These are phyloP conservation scores for Scenedesmus sp. DNA, from an alignment of 163 green algal species.

Conservation along the genomic window DNA sequence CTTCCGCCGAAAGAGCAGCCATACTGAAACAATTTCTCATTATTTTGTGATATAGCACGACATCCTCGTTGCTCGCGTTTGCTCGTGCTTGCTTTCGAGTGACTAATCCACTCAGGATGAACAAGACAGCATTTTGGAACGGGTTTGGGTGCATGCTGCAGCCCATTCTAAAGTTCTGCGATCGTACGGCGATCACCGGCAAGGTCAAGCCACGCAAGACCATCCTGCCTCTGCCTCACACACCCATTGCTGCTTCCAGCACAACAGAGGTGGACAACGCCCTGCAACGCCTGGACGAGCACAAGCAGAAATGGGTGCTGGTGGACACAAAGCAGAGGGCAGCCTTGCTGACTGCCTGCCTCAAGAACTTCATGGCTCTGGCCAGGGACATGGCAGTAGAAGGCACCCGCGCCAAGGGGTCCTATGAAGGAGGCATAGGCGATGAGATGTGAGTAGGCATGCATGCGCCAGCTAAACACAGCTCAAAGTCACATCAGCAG, in stretches of 20 bases:
- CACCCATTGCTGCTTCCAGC: background rate
- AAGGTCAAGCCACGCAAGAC: background rate
- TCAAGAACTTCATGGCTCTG: conserved; percentile 20
- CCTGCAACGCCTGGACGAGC: conserved; percentile 3
- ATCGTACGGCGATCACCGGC: background rate
- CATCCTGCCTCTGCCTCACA: conserved; percentile 22
- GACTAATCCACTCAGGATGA: conserved; percentile 4
- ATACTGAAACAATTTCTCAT: background rate
- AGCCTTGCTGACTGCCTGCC: conserved; percentile 9
- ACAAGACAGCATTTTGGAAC: conserved; percentile 38
- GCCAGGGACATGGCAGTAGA: conserved; percentile 25
- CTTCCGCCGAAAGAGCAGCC: background rate
- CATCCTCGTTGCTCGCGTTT: background rate
- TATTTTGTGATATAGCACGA: no score
- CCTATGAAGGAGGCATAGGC: conserved; percentile 66
- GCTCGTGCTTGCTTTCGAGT: background rate
- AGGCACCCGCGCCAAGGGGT: conserved; percentile 65
- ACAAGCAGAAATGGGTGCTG: conserved; percentile 38
- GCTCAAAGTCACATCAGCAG: no score
- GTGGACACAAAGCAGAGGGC: conserved; percentile 1
- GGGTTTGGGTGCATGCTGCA: background rate
- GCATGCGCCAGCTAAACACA: background rate
- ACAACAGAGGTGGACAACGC: conserved; percentile 10
- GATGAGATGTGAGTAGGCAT: conserved; percentile 64
- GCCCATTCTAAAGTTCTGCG: background rate